A percentile compares a stretch with the other conserved stretches of the same genome.
Evolutionary conservation across 208 protist species (phyloP).

Genomic region (Spongospora subterranea): DNA sequence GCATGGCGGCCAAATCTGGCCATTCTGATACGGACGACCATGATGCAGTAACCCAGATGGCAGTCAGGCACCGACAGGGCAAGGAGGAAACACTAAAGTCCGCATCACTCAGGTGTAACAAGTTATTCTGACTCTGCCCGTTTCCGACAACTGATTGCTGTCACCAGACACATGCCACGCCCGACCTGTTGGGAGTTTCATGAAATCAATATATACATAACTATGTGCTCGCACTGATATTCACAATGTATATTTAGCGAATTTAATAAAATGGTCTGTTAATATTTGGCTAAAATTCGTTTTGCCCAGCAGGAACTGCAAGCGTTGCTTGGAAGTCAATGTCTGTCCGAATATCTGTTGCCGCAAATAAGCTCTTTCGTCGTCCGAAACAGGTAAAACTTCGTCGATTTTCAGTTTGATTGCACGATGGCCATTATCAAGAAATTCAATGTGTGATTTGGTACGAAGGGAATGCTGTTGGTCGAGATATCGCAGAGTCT

Average conservation of each 20-base stretch:
- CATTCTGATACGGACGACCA: conserved; percentile 14
- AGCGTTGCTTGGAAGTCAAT: background rate
- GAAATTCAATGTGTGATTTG: conserved; percentile 47
- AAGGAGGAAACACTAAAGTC: background rate
- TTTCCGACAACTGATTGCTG: no score
- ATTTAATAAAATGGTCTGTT: background rate
- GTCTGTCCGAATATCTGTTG: conserved; percentile 19
- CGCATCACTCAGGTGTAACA: no score
- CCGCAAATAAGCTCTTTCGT: background rate
- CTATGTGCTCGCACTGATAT: background rate
- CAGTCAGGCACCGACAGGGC: no score
- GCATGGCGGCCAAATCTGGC: background rate
- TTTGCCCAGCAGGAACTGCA: background rate
- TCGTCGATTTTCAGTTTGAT: conserved; percentile 32
- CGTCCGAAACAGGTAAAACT: background rate
- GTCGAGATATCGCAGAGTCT: conserved; percentile 33
- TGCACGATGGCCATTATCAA: background rate
- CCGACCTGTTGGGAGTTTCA: no score
- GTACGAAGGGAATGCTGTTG: background rate
- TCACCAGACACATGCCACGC: no score
- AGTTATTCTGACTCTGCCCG: no score
- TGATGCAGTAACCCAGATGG: background rate
- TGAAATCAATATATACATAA: no score
- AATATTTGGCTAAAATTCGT: background rate
- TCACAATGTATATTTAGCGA: background rate